Conservation (phyloP, 2,329 filamentous ascomycete species). For the Neonectria sp. region DNA sequence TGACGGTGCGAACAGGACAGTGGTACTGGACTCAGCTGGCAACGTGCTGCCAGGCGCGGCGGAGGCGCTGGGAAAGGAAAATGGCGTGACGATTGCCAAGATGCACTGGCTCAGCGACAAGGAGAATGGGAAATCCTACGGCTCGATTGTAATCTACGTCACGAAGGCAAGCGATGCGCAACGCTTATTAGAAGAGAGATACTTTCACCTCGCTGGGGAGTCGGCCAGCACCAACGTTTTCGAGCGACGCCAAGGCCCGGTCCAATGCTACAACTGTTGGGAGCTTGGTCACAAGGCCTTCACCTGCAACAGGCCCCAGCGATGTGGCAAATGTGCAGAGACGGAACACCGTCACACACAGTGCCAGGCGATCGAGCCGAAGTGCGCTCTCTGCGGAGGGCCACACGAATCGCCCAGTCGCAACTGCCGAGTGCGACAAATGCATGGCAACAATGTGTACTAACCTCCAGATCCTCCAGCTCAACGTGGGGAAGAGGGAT, state of each 20-base stretch:
- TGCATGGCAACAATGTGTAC: no score
- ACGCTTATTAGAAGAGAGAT: constrained; percentile 2
- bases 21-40: no score
- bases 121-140: constrained; percentile 38
- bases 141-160: constrained; percentile 39
- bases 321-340: background rate
- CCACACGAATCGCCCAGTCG: constrained; percentile 1
- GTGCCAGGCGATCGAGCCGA: background rate
- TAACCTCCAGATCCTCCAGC: no score
- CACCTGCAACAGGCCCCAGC: background rate
- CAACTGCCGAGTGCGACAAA: background rate
- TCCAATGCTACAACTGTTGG: constrained; percentile 24
- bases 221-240: constrained; percentile 25
- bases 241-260: constrained; percentile 1
- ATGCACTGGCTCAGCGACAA: constrained; percentile 45
- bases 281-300: constrained; percentile 5
- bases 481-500: no score
- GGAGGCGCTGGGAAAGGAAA: constrained; percentile 41
- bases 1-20: no score
- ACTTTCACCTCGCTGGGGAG: constrained; percentile 23
- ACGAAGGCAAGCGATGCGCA: no score
- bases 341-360: background rate
- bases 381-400: background rate
- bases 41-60: background rate
- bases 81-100: constrained; percentile 42